Percentiles rank a stretch among this genome's conserved stretches.
Conservation (phyloP, 2,329 filamentous ascomycete genomes). For the Sclerotinia subarctica region DNA sequence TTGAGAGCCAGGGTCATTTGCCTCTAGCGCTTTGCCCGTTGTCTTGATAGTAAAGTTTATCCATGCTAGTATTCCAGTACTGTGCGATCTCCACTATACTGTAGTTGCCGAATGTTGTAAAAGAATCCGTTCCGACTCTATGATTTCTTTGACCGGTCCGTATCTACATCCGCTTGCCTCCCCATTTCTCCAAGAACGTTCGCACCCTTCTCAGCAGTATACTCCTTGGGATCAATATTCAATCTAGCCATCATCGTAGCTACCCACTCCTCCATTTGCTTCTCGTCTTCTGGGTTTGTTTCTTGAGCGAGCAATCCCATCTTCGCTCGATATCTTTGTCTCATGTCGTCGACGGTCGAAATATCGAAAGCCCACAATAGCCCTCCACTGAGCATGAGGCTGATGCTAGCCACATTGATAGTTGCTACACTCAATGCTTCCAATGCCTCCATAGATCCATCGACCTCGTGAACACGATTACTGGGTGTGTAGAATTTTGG, state of each 20-base stretch:
- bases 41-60: neutral
- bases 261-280: slow-evolving; percentile 61
- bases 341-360: slow-evolving; percentile 63
- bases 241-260: slow-evolving; percentile 57
- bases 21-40: neutral
- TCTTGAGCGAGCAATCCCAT: slow-evolving; percentile 40
- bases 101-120: neutral
- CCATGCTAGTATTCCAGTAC: neutral
- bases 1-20: neutral
- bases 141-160: slow-evolving; percentile 19
- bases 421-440: slow-evolving; percentile 86
- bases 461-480: slow-evolving; percentile 52
- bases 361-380: slow-evolving; percentile 76
- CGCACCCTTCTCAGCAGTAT: slow-evolving; percentile 14
- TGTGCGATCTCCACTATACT: neutral
- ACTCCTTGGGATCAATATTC: slow-evolving; percentile 41
- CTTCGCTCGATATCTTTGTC: slow-evolving; percentile 48
- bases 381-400: slow-evolving; percentile 71
- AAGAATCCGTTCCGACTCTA: slow-evolving; percentile 10
- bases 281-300: slow-evolving; percentile 52
- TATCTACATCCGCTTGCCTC: slow-evolving; percentile 10
- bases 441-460: slow-evolving; percentile 68
- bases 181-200: neutral
- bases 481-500: slow-evolving; percentile 72
- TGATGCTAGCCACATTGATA: slow-evolving; percentile 75